Conservation (phyloP, 768 basidiomycete genomes). For the Auricularia auricula-judae region DNA sequence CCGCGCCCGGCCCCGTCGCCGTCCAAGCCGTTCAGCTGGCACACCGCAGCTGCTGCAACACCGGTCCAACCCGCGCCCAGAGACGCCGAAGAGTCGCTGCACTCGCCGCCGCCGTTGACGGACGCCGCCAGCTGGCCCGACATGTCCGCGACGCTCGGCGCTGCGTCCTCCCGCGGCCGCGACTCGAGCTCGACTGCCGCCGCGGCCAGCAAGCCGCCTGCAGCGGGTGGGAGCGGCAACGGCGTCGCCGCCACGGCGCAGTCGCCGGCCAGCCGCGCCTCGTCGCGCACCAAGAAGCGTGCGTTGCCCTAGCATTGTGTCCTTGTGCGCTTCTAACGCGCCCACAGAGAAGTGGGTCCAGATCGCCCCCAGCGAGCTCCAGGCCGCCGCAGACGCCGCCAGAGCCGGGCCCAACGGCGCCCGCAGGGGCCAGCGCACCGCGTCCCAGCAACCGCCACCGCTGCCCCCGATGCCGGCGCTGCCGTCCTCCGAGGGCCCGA, state of each 20-base stretch:
- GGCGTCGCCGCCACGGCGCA: background rate
- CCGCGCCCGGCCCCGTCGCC: background rate
- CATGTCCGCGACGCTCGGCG: background rate
- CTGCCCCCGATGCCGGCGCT: conserved; percentile 15
- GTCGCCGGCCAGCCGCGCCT: background rate
- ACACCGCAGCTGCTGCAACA: background rate
- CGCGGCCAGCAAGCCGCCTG: background rate
- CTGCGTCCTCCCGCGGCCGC: background rate
- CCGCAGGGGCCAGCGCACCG: conserved; percentile 7
- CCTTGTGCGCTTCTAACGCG: conserved; percentile 29
- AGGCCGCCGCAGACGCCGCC: conserved; percentile 38
- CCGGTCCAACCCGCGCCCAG: background rate
- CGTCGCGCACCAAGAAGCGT: conserved; percentile 5
- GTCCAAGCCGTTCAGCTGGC: background rate
- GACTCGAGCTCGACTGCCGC: too few species aligned
- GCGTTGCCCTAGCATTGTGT: background rate
- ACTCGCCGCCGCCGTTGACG: background rate
- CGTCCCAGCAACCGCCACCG: conserved; percentile 12
- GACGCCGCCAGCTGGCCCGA: conserved; percentile 6
- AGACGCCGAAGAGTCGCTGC: background rate
- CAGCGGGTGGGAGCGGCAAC: background rate
- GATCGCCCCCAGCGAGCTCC: conserved; percentile 46
- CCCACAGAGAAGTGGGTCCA: conserved; percentile 38
- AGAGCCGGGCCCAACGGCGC: background rate
- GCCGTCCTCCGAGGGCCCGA: conserved; percentile 5